Conservation (phyloP, 2,329 filamentous ascomycete genomes). For the Colletotrichum abscissum region DNA sequence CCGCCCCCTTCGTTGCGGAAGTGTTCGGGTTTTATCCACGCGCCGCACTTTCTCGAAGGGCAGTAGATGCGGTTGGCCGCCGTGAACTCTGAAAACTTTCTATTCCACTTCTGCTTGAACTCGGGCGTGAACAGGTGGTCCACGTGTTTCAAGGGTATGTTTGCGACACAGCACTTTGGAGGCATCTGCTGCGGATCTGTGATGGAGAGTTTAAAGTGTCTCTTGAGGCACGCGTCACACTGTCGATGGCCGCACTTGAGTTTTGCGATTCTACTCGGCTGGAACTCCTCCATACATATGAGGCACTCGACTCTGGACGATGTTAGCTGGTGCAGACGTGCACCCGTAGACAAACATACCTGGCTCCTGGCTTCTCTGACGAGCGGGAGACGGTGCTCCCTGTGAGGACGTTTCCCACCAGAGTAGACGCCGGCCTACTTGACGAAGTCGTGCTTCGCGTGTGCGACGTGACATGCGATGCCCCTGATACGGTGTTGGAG, state of each 20-base stretch:
- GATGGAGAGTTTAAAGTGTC: constrained; percentile 79
- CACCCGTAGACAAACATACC: constrained; percentile 39
- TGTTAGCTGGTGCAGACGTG: constrained; percentile 27
- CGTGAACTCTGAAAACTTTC: constrained; percentile 81
- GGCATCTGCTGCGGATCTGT: constrained; percentile 86
- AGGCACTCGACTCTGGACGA: constrained; percentile 75
- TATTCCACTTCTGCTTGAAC: constrained; percentile 86
- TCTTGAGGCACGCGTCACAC: constrained; percentile 81
- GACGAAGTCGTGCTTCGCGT: constrained; percentile 36
- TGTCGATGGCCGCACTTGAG: constrained; percentile 84
- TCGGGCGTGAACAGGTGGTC: constrained; percentile 77
- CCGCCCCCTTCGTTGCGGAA: constrained; percentile 69
- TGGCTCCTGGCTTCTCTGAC: constrained; percentile 39
- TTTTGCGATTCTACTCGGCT: constrained; percentile 72
- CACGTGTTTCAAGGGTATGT: constrained; percentile 81
- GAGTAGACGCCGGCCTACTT: constrained; percentile 16
- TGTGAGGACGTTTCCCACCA: constrained; percentile 24
- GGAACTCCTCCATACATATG: constrained; percentile 77
- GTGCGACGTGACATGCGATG: constrained; percentile 35
- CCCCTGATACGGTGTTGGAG: constrained; percentile 30
- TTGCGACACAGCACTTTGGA: constrained; percentile 80
- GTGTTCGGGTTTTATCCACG: constrained; percentile 81
- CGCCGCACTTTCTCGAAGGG: constrained; percentile 76
- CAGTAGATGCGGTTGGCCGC: constrained; percentile 83
- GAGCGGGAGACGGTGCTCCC: constrained; percentile 33